Conservation (phyloP, 1,139 yeast genomes). For the Diutina catenulata region DNA sequence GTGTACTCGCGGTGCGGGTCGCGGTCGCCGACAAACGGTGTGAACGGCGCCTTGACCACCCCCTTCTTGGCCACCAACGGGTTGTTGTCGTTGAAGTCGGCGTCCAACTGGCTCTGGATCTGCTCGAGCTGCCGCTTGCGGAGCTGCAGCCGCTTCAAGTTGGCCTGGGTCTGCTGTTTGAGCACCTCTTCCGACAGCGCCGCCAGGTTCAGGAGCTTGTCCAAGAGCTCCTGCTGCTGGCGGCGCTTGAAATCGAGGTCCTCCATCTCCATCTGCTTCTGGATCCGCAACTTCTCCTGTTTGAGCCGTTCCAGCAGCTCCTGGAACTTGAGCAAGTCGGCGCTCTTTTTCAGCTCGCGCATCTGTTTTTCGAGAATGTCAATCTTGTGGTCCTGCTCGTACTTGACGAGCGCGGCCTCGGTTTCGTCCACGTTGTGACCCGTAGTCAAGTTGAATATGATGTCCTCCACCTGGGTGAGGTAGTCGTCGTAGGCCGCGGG, state of each 20-base stretch:
- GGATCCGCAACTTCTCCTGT: constrained; percentile 50
- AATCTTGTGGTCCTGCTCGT: constrained; percentile 67
- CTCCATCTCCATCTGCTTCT: constrained; percentile 61
- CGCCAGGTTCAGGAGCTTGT: constrained; percentile 45
- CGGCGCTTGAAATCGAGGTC: constrained; percentile 43
- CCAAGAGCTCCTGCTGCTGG: constrained; percentile 60
- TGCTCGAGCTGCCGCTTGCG: constrained; percentile 59
- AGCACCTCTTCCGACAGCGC: constrained; percentile 43
- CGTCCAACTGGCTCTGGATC: constrained; percentile 40
- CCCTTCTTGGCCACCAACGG: constrained; percentile 9
- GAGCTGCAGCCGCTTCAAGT: constrained; percentile 52
- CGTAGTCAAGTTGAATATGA: constrained; percentile 65
- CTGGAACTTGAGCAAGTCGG: constrained; percentile 49
- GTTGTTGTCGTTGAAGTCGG: constrained; percentile 16
- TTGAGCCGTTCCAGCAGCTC: constrained; percentile 35
- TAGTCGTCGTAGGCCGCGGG: constrained; percentile 60
- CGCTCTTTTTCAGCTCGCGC: constrained; percentile 62
- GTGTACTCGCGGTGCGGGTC: constrained; percentile 26
- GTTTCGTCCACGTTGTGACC: constrained; percentile 63
- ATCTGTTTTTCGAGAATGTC: constrained; percentile 51
- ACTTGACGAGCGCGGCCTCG: constrained; percentile 53
- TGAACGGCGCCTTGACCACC: constrained; percentile 49
- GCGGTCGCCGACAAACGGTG: constrained; percentile 91
- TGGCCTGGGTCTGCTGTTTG: constrained; percentile 25
- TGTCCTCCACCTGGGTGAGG: constrained; percentile 72